Evolutionary conservation across 176 grass and related monocot genomes (phyloP).

Genomic region (Neostapfia colusana): DNA sequence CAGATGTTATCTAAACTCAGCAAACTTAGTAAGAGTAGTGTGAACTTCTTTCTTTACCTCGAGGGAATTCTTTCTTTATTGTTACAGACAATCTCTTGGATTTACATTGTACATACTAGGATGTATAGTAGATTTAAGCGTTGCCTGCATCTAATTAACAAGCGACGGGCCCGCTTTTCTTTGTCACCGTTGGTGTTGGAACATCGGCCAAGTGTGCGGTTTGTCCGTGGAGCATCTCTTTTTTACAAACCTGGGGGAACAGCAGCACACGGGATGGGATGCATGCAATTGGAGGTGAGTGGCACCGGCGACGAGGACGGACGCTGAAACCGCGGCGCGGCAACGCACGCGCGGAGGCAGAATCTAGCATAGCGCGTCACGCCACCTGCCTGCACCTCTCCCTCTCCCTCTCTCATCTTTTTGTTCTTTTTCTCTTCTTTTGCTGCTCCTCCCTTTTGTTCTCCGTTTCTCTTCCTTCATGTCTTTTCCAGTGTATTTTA

Average conservation of each 20-base stretch:
- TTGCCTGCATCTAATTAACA: too few species aligned
- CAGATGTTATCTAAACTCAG: too few species aligned
- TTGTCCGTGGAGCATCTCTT: not conserved
- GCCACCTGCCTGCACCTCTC: not conserved
- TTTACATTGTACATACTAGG: too few species aligned
- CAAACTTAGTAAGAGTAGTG: too few species aligned
- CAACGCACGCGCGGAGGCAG: not conserved
- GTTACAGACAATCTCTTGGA: too few species aligned
- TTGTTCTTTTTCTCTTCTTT: not conserved
- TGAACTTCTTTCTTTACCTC: too few species aligned
- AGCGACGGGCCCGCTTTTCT: not conserved
- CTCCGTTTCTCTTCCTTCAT: not conserved
- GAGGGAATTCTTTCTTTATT: too few species aligned
- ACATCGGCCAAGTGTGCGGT: constrained; percentile 18
- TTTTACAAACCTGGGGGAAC: not conserved
- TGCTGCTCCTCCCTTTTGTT: not conserved
- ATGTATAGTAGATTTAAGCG: too few species aligned
- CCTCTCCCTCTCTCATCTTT: not conserved
- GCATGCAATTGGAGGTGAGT: not conserved
- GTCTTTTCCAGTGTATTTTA: not conserved
- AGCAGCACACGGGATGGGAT: not conserved
- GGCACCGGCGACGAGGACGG: constrained; percentile 10
- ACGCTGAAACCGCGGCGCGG: not conserved
- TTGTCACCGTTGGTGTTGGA: not conserved
- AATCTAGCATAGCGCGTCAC: not conserved